phyloP scores from a whole-genome alignment of 2,329 filamentous ascomycete genomes.

The Colletotrichum musicola region DNA sequence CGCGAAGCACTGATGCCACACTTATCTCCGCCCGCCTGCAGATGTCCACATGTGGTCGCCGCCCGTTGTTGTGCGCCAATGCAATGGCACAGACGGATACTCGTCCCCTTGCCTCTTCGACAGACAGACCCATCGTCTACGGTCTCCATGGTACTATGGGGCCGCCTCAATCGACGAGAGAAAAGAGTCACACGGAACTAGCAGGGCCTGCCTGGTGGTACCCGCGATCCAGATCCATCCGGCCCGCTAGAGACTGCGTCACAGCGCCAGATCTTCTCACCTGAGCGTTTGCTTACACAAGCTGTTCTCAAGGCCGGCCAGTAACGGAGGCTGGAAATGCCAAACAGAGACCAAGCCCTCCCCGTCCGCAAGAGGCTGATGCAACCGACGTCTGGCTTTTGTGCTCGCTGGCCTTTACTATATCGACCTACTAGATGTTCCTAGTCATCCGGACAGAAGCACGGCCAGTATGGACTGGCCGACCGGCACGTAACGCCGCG shows the following conservation, averaged over 20 bases:
- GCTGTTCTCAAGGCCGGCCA: not conserved
- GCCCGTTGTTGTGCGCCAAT: constrained; percentile 35
- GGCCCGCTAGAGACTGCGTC: constrained; percentile 23
- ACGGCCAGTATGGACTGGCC: no score
- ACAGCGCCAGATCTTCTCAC: constrained; percentile 19
- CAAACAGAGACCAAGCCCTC: not conserved
- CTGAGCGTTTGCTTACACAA: constrained; percentile 10
- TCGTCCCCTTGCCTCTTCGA: not conserved
- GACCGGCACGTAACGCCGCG: not conserved
- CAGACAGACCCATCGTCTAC: not conserved
- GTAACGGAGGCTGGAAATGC: not conserved
- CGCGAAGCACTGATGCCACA: constrained; percentile 36
- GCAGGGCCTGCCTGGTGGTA: constrained; percentile 26
- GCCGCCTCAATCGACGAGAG: constrained; percentile 15
- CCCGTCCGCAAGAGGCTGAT: not conserved
- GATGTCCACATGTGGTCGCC: constrained; percentile 32
- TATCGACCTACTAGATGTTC: no score
- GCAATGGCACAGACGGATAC: constrained; percentile 25
- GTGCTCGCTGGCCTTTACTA: not conserved
- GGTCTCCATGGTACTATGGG: not conserved
- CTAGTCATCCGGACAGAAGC: no score
- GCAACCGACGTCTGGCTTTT: not conserved
- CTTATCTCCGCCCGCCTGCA: constrained; percentile 35
- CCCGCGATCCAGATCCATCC: constrained; percentile 35
- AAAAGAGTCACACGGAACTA: constrained; percentile 34